Evolutionary conservation across 2,329 filamentous ascomycete genomes (phyloP).

Genomic region (Dactylellina cionopaga): DNA sequence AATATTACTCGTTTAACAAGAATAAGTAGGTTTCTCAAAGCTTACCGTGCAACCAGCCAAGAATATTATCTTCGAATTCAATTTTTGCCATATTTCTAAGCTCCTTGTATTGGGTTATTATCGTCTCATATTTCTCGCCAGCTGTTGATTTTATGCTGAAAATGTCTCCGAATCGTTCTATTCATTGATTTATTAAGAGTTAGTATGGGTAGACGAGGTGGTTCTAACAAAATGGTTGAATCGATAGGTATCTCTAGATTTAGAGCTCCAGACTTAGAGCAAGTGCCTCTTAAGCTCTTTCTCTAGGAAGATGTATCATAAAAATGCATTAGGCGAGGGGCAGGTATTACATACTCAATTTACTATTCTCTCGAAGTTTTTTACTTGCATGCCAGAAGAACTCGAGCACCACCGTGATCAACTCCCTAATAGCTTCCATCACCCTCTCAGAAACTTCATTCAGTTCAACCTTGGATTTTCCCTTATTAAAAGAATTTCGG

Average conservation of each 20-base stretch:
- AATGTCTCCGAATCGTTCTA: conserved; percentile 35
- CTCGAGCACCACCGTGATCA: conserved; percentile 31
- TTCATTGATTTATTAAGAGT: background rate
- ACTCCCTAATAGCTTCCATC: conserved; percentile 26
- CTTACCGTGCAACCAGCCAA: conserved; percentile 30
- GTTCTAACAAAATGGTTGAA: too few species aligned
- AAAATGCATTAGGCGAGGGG: background rate
- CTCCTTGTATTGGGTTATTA: conserved; percentile 31
- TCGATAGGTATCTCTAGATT: too few species aligned
- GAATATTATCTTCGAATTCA: conserved; percentile 38
- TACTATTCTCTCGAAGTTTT: conserved; percentile 32
- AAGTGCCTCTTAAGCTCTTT: too few species aligned
- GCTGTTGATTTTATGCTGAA: conserved; percentile 21
- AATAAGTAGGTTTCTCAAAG: background rate
- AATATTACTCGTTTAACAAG: background rate
- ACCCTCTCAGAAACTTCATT: conserved; percentile 5
- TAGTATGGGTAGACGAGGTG: too few species aligned
- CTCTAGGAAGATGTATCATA: too few species aligned
- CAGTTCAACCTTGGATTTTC: background rate
- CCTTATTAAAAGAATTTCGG: background rate
- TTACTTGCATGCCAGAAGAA: conserved; percentile 39
- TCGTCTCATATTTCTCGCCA: conserved; percentile 35
- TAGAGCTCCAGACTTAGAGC: too few species aligned
- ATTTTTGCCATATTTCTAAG: conserved; percentile 13
- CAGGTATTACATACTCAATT: conserved; percentile 14